phyloP scores from a whole-genome alignment of 176 grass and related monocot species.

The Oryza coarctata region DNA sequence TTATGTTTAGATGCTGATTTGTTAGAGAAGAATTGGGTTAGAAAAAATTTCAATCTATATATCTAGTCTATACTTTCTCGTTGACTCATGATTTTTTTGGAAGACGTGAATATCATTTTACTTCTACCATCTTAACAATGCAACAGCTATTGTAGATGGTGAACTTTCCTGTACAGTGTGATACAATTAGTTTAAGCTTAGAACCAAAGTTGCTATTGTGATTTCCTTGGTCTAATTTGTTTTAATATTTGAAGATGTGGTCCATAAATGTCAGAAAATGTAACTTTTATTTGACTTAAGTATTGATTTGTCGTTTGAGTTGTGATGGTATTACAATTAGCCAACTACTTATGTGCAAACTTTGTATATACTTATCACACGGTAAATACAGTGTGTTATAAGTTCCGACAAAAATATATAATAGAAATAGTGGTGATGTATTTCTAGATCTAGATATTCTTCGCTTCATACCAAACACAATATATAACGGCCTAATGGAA shows the following conservation, averaged over 20 bases:
- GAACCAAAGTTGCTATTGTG: not conserved
- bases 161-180: not conserved
- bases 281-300: constrained; percentile 5
- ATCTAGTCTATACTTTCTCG: not conserved
- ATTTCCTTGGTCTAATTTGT: not conserved
- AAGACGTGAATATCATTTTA: not conserved
- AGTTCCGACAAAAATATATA: not conserved
- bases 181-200: not conserved
- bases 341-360: constrained; percentile 13
- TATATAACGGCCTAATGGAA: not conserved
- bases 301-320: not conserved
- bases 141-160: not conserved
- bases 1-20: not conserved
- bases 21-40: not conserved
- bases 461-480: too few relatives aligned
- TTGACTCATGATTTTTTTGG: not conserved
- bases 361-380: not conserved
- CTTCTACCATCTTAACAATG: not conserved
- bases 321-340: not conserved
- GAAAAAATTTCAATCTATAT: not conserved
- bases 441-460: too few relatives aligned
- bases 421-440: not conserved
- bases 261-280: not conserved
- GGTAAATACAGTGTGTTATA: not conserved
- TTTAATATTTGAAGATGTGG: not conserved